phyloP scores from a whole-genome alignment of 2,329 filamentous ascomycete species.

The Curvularia hawaiiensis region DNA sequence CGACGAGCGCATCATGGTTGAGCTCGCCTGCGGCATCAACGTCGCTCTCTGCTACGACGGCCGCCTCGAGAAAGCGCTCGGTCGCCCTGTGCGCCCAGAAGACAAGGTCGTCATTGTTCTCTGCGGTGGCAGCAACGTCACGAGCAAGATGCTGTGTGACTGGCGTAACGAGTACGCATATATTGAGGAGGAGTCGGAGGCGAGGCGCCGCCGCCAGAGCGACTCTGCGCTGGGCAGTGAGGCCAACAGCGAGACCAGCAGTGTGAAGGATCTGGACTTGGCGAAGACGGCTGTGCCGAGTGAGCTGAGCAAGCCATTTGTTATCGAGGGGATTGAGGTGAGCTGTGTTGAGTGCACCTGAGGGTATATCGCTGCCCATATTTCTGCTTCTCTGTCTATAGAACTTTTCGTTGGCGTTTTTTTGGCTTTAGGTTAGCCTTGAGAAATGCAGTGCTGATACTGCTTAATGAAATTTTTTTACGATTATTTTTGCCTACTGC shows the following conservation, averaged over 20 bases:
- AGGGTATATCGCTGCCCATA: neutral
- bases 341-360: slow-evolving; percentile 11
- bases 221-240: slow-evolving; percentile 27
- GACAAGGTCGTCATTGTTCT: slow-evolving; percentile 83
- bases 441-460: neutral
- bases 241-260: slow-evolving; percentile 21
- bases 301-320: slow-evolving; percentile 23
- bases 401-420: neutral
- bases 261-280: slow-evolving; percentile 14
- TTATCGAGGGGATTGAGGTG: slow-evolving; percentile 24
- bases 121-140: slow-evolving; percentile 70
- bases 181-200: slow-evolving; percentile 25
- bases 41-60: slow-evolving; percentile 71
- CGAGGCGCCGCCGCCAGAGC: slow-evolving; percentile 19
- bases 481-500: neutral
- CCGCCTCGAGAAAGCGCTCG: slow-evolving; percentile 61
- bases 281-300: slow-evolving; percentile 14
- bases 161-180: slow-evolving; percentile 52
- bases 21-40: slow-evolving; percentile 83
- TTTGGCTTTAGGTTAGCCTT: neutral
- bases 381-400: neutral
- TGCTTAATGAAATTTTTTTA: neutral
- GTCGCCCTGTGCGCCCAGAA: slow-evolving; percentile 66
- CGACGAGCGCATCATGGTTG: slow-evolving; percentile 80
- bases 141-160: slow-evolving; percentile 55